phyloP scores from a whole-genome alignment of 257 asterid genomes.

The Lithospermum erythrorhizon region DNA sequence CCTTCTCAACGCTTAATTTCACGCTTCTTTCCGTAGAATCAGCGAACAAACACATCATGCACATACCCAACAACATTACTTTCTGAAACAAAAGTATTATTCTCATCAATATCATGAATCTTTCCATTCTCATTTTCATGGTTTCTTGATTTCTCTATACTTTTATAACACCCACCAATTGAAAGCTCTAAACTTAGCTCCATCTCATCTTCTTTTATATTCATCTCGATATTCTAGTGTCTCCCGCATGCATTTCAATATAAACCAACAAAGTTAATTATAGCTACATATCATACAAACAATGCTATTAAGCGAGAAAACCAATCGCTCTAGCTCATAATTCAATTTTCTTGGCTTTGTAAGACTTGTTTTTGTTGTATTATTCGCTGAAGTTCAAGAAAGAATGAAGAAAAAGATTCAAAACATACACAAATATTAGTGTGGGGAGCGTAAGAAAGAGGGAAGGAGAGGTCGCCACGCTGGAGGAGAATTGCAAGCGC shows the following conservation, averaged over 20 bases:
- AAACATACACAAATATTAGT: neutral
- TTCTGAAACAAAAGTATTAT: conserved; percentile 5
- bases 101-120: neutral
- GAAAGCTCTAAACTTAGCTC: conserved; percentile 65
- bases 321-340: neutral
- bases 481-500: conserved; percentile 23
- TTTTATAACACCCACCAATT: conserved; percentile 45
- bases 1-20: conserved; percentile 49
- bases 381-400: neutral
- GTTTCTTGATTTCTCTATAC: conserved; percentile 5
- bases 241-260: too few relatives aligned
- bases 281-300: neutral
- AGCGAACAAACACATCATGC: conserved; percentile 8
- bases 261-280: conserved; percentile 17
- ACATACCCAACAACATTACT: neutral
- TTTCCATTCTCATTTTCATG: neutral
- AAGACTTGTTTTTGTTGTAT: neutral
- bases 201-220: conserved; percentile 16
- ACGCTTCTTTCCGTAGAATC: conserved; percentile 24
- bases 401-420: neutral
- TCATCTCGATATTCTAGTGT: too few relatives aligned
- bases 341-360: conserved; percentile 2
- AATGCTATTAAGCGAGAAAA: neutral
- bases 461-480: conserved; percentile 34
- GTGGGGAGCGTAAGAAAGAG: conserved; percentile 9